Percentiles rank a stretch among this genome's conserved stretches.
Conservation (phyloP, 1,284 basidiomycete species). For the Leccinum variabile region DNA sequence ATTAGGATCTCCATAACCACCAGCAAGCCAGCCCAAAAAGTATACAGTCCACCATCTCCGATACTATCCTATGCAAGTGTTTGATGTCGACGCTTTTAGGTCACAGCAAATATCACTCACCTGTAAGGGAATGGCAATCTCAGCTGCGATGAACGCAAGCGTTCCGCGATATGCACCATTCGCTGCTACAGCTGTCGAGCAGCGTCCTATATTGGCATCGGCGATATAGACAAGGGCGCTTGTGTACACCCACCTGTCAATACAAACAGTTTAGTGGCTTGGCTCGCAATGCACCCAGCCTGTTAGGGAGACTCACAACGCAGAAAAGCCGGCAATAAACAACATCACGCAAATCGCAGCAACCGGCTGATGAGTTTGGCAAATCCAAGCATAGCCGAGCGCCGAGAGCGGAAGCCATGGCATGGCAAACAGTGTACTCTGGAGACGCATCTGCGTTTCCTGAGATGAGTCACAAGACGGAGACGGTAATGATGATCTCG, state of each 20-base stretch:
- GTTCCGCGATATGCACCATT: constrained; percentile 74
- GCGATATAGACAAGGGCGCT: constrained; percentile 76
- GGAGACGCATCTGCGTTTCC: constrained; percentile 64
- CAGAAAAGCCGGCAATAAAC: constrained; percentile 65
- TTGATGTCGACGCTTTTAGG: not conserved
- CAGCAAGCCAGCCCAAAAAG: constrained; percentile 67
- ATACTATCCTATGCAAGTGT: constrained; percentile 41
- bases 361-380: constrained; percentile 62
- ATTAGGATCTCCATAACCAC: constrained; percentile 50
- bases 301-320: constrained; percentile 29
- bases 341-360: constrained; percentile 63
- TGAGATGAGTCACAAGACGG: not conserved
- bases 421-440: constrained; percentile 59
- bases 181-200: constrained; percentile 67
- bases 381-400: constrained; percentile 78
- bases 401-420: constrained; percentile 56
- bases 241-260: constrained; percentile 61
- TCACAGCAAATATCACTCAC: constrained; percentile 31
- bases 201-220: constrained; percentile 75
- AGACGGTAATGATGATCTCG: not conserved
- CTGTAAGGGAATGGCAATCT: constrained; percentile 70
- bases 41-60: constrained; percentile 75
- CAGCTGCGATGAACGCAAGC: constrained; percentile 68
- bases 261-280: constrained; percentile 1
- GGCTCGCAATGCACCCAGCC: not conserved